Conservation (phyloP, 208 protist species). For the Lotmaria passim region DNA sequence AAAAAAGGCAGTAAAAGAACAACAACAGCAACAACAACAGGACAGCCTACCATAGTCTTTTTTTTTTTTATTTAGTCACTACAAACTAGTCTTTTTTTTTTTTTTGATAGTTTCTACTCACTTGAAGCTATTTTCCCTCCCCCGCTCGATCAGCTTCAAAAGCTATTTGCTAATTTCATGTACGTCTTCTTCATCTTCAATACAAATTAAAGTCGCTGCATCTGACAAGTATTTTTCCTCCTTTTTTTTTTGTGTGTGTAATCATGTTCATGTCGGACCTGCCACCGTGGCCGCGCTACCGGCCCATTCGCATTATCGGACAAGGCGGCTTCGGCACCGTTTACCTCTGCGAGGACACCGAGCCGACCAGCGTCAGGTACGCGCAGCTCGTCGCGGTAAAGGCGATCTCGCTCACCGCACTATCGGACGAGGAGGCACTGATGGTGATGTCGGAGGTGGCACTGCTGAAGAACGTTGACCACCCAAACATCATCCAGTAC, state of each 20-base stretch:
- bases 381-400: conserved; percentile 73
- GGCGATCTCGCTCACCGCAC: conserved; percentile 47
- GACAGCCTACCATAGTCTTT: background rate
- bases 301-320: conserved; percentile 55
- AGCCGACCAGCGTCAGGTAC: conserved; percentile 23
- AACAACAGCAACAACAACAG: no score
- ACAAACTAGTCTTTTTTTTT: conserved; percentile 2
- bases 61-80: conserved; percentile 9
- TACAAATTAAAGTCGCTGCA: no score
- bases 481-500: conserved; percentile 86
- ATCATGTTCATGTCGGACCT: conserved; percentile 25
- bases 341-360: conserved; percentile 69
- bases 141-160: no score
- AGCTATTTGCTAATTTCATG: no score
- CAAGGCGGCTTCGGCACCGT: conserved; percentile 76
- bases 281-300: conserved; percentile 62
- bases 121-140: conserved; percentile 1
- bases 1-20: no score
- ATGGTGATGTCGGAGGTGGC: conserved; percentile 85
- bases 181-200: no score
- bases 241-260: conserved; percentile 13
- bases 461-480: conserved; percentile 68
- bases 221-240: no score
- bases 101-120: background rate
- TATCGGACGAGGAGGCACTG: conserved; percentile 67